These are phyloP conservation scores for Penicillium atrosanguineum DNA, from an alignment of 495 filamentous ascomycete species.

Conservation along the genomic window DNA sequence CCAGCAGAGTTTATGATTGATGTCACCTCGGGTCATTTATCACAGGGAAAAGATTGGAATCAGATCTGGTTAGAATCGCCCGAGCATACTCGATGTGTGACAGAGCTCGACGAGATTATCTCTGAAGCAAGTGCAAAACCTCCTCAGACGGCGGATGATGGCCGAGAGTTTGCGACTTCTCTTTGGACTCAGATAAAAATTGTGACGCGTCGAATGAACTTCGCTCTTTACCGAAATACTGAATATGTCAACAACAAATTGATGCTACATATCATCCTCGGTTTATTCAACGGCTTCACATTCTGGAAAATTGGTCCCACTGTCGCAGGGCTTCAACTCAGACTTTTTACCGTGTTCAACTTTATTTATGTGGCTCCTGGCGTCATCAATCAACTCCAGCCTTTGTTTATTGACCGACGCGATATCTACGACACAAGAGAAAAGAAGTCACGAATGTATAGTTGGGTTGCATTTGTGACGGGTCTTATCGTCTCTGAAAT, in stretches of 20 bases:
- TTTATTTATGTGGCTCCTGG: slow-evolving; percentile 32
- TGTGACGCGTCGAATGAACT: slow-evolving; percentile 54
- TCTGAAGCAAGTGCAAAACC: slow-evolving; percentile 29
- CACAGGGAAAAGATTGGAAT: slow-evolving; percentile 51
- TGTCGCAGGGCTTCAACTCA: slow-evolving; percentile 21
- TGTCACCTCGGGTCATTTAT: slow-evolving; percentile 50
- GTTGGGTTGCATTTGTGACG: slow-evolving; percentile 48
- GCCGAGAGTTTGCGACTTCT: slow-evolving; percentile 54
- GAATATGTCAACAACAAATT: slow-evolving; percentile 64
- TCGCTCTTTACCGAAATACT: slow-evolving; percentile 55
- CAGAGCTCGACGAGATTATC: slow-evolving; percentile 38
- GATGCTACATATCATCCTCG: slow-evolving; percentile 23
- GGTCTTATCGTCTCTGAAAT: slow-evolving; percentile 49
- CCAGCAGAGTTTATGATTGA: slow-evolving; percentile 92
- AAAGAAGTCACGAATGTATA: slow-evolving; percentile 48
- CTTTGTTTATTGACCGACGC: slow-evolving; percentile 48
- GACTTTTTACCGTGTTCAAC: slow-evolving; percentile 40
- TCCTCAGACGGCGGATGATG: slow-evolving; percentile 26
- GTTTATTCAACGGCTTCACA: slow-evolving; percentile 35
- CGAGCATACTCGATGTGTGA: slow-evolving; percentile 20
- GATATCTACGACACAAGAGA: slow-evolving; percentile 49
- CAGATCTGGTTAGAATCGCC: slow-evolving; percentile 59
- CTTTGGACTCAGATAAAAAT: slow-evolving; percentile 51
- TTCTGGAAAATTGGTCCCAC: slow-evolving; percentile 29
- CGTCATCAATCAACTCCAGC: slow-evolving; percentile 47